phyloP scores from a whole-genome alignment of 805 yeast genomes.

The Nakazawaea molendinolei region DNA sequence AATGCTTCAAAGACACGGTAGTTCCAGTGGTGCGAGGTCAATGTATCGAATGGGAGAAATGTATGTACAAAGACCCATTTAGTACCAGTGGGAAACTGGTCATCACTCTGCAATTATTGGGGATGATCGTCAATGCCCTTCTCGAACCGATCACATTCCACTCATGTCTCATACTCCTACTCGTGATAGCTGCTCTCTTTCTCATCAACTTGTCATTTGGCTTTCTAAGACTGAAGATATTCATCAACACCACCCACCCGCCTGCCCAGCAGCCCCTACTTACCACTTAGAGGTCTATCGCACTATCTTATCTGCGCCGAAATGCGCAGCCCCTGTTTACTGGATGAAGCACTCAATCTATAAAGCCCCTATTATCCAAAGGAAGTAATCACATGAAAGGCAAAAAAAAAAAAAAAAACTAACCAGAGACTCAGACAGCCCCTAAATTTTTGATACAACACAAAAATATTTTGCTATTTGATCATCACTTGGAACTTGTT shows the following conservation, averaged over 20 bases:
- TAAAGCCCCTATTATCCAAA: too few relatives aligned
- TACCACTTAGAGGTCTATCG: too few relatives aligned
- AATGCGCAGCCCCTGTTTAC: too few relatives aligned
- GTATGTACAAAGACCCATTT: constrained; percentile 56
- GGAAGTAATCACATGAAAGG: too few relatives aligned
- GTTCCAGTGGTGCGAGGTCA: constrained; percentile 52
- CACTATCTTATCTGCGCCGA: too few relatives aligned
- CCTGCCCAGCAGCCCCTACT: too few relatives aligned
- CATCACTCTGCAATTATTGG: constrained; percentile 57
- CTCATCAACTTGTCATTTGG: constrained; percentile 38
- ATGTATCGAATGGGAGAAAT: constrained; percentile 58
- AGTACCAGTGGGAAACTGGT: constrained; percentile 22
- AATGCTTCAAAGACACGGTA: constrained; percentile 47
- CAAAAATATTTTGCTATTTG: too few relatives aligned
- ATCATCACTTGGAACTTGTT: too few relatives aligned
- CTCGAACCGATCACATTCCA: constrained; percentile 64
- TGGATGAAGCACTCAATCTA: too few relatives aligned
- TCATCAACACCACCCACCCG: too few relatives aligned
- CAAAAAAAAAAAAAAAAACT: not conserved
- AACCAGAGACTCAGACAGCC: not conserved
- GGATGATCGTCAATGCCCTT: constrained; percentile 52
- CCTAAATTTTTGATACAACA: too few relatives aligned
- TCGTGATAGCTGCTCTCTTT: constrained; percentile 42
- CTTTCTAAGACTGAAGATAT: constrained; percentile 9
- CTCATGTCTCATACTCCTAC: constrained; percentile 38